A percentile compares a stretch with the other conserved stretches of the same genome.
Conservation (phyloP, 768 basidiomycete genomes). For the Serendipita vermifera region DNA sequence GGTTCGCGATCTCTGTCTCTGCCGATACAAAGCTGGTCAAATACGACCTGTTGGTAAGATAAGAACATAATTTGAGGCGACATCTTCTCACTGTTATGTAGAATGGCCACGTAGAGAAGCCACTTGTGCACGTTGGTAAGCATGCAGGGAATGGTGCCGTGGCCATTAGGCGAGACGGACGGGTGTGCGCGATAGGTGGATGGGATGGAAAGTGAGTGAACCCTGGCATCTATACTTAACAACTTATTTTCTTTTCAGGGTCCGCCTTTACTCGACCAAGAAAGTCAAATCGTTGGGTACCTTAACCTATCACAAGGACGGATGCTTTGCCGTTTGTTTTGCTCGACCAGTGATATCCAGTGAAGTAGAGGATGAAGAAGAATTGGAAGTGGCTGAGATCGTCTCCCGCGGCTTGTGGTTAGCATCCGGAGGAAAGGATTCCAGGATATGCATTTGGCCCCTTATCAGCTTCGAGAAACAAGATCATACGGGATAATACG, state of each 20-base stretch:
- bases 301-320: conserved; percentile 66
- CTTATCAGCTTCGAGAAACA: conserved; percentile 24
- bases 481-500: neutral
- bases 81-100: too few relatives aligned
- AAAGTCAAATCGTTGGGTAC: conserved; percentile 74
- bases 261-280: conserved; percentile 72
- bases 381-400: conserved; percentile 10
- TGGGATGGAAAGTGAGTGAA: conserved; percentile 85
- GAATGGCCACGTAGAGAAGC: too few relatives aligned
- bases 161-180: conserved; percentile 60
- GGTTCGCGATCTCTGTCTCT: conserved; percentile 65
- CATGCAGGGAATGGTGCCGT: conserved; percentile 68
- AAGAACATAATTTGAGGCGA: too few relatives aligned
- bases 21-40: conserved; percentile 48
- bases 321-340: conserved; percentile 65
- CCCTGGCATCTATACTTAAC: neutral
- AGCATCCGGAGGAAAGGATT: conserved; percentile 30
- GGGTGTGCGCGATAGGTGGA: conserved; percentile 75
- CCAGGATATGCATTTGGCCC: conserved; percentile 28
- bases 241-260: conserved; percentile 29
- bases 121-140: conserved; percentile 48
- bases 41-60: conserved; percentile 19
- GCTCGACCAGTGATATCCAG: conserved; percentile 24
- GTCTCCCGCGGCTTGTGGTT: conserved; percentile 22
- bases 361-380: conserved; percentile 17